Evolutionary conservation across 2,329 filamentous ascomycete genomes (phyloP), one percentile per base, ranked within the genome.

Genomic region (Xylaria sp.): DNA sequence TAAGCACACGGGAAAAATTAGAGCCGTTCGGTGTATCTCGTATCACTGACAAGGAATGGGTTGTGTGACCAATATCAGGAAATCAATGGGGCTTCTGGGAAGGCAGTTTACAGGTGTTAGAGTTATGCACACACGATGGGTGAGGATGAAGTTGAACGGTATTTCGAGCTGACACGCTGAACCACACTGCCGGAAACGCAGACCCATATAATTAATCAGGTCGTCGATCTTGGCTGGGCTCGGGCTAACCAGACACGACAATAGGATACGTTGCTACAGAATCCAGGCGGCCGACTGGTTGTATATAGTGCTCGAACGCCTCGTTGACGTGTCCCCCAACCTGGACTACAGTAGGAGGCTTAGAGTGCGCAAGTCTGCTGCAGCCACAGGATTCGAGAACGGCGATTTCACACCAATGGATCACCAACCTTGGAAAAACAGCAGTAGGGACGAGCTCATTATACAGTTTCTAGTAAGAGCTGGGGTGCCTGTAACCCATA

Each of bases 171-270:
- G 43, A 31, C 55, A 52, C 15, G 52, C 46, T 25, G 56, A 64
- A 60, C 66, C 66, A 68, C 33, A 28, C 49, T 56, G 28, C 46
- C 46, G 62, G 66, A 39, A 57, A 62, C 51, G 25, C 20, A 8
- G 56, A 46, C 57, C 66, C 62, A 68, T 68, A 68, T 64, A 55
- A 56, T 39, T 56, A 31, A 25, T 25, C 23, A 20, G 25, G 54
- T 39, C 54, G 43, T 31, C 49, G 23, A 41, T 51, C 58, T 49
- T 31, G 33, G 64, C 51, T 51, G 23, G 41, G 51, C 36, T 23
- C 51, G 31, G 46, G 31, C 64, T 49, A 64, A 67, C 31, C 46
- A 48, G 46, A 33, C 31, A 36, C 6, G 31, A 62, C 23, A 48
- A 51, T 52, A 33, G 31, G 8, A 12, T 55, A 20, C 46, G 23